Evolutionary conservation across 768 basidiomycete genomes (phyloP).

Genomic region (Rubroboletus satanas): DNA sequence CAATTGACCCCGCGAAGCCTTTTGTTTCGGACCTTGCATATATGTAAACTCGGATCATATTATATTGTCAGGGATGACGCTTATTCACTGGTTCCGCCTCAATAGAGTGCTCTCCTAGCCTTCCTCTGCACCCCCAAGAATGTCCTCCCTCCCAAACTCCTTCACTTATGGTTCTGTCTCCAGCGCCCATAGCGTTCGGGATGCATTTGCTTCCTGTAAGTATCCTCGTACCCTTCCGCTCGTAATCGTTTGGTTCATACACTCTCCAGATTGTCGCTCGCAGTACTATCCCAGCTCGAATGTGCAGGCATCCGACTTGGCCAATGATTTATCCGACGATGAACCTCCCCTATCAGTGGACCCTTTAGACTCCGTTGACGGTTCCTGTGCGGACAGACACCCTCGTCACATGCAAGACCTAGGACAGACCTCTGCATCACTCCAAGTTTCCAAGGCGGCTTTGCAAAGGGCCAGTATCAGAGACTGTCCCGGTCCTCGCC

Average conservation of each 20-base stretch:
- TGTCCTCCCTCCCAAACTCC: slow-evolving; percentile 48
- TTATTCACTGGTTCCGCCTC: not conserved
- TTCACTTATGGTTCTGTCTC: slow-evolving; percentile 47
- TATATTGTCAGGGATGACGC: not conserved
- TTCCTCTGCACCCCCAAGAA: slow-evolving; percentile 10
- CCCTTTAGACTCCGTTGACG: not conserved
- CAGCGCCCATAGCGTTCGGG: slow-evolving; percentile 46
- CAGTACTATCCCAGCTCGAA: slow-evolving; percentile 64
- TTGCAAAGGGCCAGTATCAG: slow-evolving; percentile 20
- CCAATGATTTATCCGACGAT: slow-evolving; percentile 39
- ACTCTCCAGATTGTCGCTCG: slow-evolving; percentile 55
- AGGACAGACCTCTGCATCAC: not conserved
- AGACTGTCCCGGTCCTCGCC: not conserved
- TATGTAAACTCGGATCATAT: not conserved
- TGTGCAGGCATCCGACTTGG: slow-evolving; percentile 47
- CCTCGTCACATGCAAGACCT: not conserved
- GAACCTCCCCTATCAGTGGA: not conserved
- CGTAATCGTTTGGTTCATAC: slow-evolving; percentile 1
- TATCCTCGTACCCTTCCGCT: not conserved
- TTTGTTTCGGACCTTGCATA: slow-evolving; percentile 5
- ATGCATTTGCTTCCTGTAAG: slow-evolving; percentile 62
- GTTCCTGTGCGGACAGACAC: slow-evolving; percentile 8
- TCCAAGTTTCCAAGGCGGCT: slow-evolving; percentile 17
- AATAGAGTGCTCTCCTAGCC: not conserved
- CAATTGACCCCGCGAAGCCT: too few relatives aligned